Evolutionary conservation across 1,284 basidiomycete genomes (phyloP), one percentile per base, ranked within the genome.

Genomic region (Salmacisia buchloeana): DNA sequence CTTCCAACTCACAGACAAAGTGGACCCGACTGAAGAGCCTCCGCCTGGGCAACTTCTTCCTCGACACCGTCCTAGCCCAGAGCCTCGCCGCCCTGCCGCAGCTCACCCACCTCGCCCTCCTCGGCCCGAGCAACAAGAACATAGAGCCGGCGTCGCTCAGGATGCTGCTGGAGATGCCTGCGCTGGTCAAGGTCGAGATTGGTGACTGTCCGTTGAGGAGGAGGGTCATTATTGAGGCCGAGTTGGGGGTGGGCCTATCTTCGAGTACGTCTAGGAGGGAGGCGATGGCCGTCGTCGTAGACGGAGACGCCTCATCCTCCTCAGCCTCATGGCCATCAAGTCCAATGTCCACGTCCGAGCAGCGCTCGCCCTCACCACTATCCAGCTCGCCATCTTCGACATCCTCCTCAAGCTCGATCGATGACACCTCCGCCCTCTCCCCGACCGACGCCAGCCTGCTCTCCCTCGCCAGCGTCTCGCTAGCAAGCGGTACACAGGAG

Each of bases 181-280:
- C n/a, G 3, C 33, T 62, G 13, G 39, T 39, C 33, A 34, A 33
- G 61, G 38, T 62, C 27, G 12, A n/a, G 7, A 36, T 59, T 3
- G 61, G 27, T 15, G 61, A 62, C 39, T 62, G 61, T 62, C 61
- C 61, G 77, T 62, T 87, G 82, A 62, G 87, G 80, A 64, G 62
- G 34, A 23, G 59, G 6, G 45, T 23, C 45, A 25, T 46, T 13
- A 59, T 63, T 27, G 62, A 61, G 29, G 18, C 33, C 27, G 46
- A 63, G 35, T 39, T 59, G 10, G 58, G 62, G 2, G 35, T 54
- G 21, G 58, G 29, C 3, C 25, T 58, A 3, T 27, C 56, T 15
- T 18, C 41, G 9, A 12, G 34, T 27, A 36, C n/a, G n/a, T n/a
- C n/a, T n/a, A n/a, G n/a, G n/a, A n/a, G n/a, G n/a, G n/a, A n/a